A percentile compares a stretch with the other conserved stretches of the same genome.
phyloP scores from a whole-genome alignment of 257 asterid species.

The Solanum sparsipilum region DNA sequence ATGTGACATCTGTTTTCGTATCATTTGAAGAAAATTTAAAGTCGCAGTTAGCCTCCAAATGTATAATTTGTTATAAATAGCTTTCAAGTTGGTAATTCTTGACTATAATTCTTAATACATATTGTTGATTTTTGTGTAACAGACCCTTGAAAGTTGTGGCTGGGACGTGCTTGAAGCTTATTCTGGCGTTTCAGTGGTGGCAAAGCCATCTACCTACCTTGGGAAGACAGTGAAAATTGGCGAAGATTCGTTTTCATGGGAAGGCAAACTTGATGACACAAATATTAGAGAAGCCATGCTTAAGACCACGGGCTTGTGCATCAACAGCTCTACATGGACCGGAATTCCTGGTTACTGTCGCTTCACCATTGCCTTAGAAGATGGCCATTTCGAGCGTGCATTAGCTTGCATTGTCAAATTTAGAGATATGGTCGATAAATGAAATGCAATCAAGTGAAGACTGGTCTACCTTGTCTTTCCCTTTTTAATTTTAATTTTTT shows the following conservation, averaged over 20 bases:
- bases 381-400: constrained; percentile 62
- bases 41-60: neutral
- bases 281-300: constrained; percentile 81
- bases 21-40: neutral
- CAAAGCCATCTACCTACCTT: constrained; percentile 64
- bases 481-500: neutral
- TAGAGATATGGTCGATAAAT: constrained; percentile 31
- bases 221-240: constrained; percentile 52
- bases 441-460: neutral
- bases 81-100: neutral
- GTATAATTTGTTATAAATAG: neutral
- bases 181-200: constrained; percentile 68
- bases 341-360: constrained; percentile 90
- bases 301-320: constrained; percentile 70
- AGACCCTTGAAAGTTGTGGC: constrained; percentile 67
- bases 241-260: constrained; percentile 15
- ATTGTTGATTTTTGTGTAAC: constrained; percentile 8
- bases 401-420: constrained; percentile 64
- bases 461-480: neutral
- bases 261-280: constrained; percentile 55
- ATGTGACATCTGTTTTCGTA: neutral
- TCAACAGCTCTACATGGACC: constrained; percentile 83
- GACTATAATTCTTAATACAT: neutral
- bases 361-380: constrained; percentile 76
- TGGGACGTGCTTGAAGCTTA: constrained; percentile 88